These are phyloP conservation scores for Maudiozyma serrabonitensis DNA, from an alignment of 805 yeast genomes.

Conservation along the genomic window DNA sequence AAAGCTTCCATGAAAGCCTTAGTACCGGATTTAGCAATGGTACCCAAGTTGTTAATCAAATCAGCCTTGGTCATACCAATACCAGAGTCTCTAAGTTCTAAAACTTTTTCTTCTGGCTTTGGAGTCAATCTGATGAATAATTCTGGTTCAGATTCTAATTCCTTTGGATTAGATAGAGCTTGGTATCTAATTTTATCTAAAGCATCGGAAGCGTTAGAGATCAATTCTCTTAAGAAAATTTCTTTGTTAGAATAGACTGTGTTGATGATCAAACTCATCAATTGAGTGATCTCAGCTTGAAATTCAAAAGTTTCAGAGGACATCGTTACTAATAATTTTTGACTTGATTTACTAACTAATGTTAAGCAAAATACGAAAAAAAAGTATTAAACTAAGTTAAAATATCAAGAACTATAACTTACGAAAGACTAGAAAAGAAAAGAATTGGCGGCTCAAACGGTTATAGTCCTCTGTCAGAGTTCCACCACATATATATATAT, in stretches of 20 bases:
- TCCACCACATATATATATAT: no score
- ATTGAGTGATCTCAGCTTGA: constrained; percentile 99
- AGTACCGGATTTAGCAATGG: constrained; percentile 99
- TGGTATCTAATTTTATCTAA: constrained; percentile 96
- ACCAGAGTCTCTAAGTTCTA: constrained; percentile 99
- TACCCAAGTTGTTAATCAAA: constrained; percentile 97
- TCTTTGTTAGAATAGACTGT: constrained; percentile 99
- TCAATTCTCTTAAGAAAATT: constrained; percentile 96
- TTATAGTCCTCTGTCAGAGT: no score
- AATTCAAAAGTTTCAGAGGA: constrained; percentile 82
- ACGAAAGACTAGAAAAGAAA: no score
- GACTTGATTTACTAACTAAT: no score
- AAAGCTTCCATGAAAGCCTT: constrained; percentile 99
- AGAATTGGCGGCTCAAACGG: no score
- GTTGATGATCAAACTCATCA: constrained; percentile 99
- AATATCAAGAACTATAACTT: no score
- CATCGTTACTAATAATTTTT: constrained; percentile 27
- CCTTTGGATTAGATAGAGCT: constrained; percentile 84
- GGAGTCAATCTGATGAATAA: constrained; percentile 97
- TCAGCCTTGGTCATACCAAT: constrained; percentile 99
- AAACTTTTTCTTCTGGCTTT: constrained; percentile 82
- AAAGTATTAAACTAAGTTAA: no score
- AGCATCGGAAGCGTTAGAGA: constrained; percentile 98
- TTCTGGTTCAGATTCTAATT: constrained; percentile 91
- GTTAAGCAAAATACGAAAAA: no score